These are phyloP conservation scores for Didymella sp. DNA, from an alignment of 2,329 filamentous ascomycete genomes.

Conservation along the genomic window DNA sequence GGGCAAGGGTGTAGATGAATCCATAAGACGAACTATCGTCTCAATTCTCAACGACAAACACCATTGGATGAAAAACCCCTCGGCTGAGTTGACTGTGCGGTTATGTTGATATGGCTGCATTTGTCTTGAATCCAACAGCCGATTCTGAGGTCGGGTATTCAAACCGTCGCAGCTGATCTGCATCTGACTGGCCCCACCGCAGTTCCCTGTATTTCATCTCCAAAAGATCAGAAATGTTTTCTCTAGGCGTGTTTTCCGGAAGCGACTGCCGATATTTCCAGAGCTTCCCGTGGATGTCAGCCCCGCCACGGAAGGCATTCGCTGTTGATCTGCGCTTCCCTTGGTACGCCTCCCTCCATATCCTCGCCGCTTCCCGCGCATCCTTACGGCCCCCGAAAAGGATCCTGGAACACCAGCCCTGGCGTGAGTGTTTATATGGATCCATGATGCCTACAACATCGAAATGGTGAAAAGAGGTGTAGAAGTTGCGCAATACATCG, in stretches of 20 bases:
- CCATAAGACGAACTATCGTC: background rate
- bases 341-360: background rate
- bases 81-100: too few relatives aligned
- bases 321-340: background rate
- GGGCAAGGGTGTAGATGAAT: slow-evolving; percentile 21
- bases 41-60: background rate
- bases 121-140: slow-evolving; percentile 1
- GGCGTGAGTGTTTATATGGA: background rate
- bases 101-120: background rate
- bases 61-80: background rate
- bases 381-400: background rate
- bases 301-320: background rate
- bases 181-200: background rate
- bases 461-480: background rate
- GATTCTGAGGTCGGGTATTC: slow-evolving; percentile 3
- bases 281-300: background rate
- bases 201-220: slow-evolving; percentile 1
- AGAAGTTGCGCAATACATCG: background rate
- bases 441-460: slow-evolving; percentile 2
- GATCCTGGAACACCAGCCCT: background rate
- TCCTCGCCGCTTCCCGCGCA: background rate
- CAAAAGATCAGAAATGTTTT: background rate
- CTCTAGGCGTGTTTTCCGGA: background rate
- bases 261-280: background rate
- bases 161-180: background rate